A percentile compares a stretch with the other conserved stretches of the same genome.
Conservation (phyloP, 495 filamentous ascomycete genomes). For the Talaromyces wortmannii region DNA sequence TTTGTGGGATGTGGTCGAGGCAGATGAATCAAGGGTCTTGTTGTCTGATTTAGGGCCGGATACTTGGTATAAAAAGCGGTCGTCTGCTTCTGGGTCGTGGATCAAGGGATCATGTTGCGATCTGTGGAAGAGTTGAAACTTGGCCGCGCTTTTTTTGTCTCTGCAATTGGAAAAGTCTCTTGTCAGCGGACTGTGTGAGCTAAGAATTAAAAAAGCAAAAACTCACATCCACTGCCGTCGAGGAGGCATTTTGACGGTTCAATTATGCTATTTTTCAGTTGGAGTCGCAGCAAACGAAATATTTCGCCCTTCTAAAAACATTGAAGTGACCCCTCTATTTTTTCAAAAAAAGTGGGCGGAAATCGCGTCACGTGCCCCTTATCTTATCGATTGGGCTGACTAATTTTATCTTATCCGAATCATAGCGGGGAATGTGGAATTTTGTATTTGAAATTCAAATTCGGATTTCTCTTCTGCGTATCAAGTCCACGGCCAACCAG, state of each 20-base stretch:
- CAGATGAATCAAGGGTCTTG: conserved; percentile 15
- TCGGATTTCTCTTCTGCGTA: background rate
- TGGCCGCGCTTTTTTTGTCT: conserved; percentile 89
- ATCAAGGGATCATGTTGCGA: conserved; percentile 95
- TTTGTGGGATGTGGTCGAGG: conserved; percentile 28
- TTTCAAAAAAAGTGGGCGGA: conserved; percentile 17
- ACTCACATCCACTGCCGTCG: conserved; percentile 87
- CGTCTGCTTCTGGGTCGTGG: conserved; percentile 73
- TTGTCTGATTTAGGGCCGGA: conserved; percentile 24
- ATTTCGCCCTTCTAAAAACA: background rate
- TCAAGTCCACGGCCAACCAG: background rate
- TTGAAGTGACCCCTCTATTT: background rate
- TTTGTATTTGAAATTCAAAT: conserved; percentile 4
- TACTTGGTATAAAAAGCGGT: conserved; percentile 66
- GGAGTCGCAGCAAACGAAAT: too few relatives aligned
- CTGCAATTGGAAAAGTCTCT: conserved; percentile 34
- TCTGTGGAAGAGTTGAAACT: conserved; percentile 90
- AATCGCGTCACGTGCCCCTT: conserved; percentile 26
- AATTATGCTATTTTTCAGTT: too few relatives aligned
- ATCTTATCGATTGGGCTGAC: conserved; percentile 7
- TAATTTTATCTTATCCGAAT: conserved; percentile 20
- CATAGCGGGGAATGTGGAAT: conserved; percentile 1
- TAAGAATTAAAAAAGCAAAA: background rate
- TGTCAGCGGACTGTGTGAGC: background rate
- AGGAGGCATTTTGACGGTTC: conserved; percentile 54